Evolutionary conservation across 768 basidiomycete species (phyloP).

Genomic region (Daedaleopsis sinensis): DNA sequence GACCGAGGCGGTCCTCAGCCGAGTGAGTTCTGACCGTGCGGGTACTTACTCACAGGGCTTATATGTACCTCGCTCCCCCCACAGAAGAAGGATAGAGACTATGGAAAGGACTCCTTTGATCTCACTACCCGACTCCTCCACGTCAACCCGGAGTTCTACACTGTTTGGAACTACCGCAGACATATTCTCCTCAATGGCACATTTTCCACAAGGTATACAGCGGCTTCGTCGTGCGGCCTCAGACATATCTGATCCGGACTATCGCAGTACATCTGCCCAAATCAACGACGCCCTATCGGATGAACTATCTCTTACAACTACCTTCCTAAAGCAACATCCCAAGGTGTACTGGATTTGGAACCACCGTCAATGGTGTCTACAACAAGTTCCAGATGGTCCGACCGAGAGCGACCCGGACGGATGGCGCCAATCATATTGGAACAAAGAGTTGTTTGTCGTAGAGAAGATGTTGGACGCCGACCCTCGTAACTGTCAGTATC

Average conservation of each 20-base stretch:
- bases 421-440: slow-evolving; percentile 88
- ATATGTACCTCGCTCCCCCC: background rate
- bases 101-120: slow-evolving; percentile 73
- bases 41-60: slow-evolving; percentile 11
- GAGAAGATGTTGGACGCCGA: slow-evolving; percentile 94
- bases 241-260: background rate
- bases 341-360: slow-evolving; percentile 99
- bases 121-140: slow-evolving; percentile 77
- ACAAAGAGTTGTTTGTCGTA: slow-evolving; percentile 80
- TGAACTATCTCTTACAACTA: slow-evolving; percentile 82
- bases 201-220: slow-evolving; percentile 64
- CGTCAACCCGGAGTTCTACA: slow-evolving; percentile 94
- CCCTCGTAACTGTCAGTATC: slow-evolving; percentile 82
- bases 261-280: slow-evolving; percentile 56
- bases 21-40: slow-evolving; percentile 42
- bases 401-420: slow-evolving; percentile 47
- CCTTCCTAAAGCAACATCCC: slow-evolving; percentile 80
- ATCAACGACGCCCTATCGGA: slow-evolving; percentile 64
- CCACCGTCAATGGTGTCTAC: slow-evolving; percentile 93
- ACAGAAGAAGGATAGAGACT: slow-evolving; percentile 73
- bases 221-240: background rate
- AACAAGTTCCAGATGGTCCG: slow-evolving; percentile 80
- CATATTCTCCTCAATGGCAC: slow-evolving; percentile 73
- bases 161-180: slow-evolving; percentile 93
- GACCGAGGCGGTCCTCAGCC: slow-evolving; percentile 61